These are phyloP conservation scores for Geotrichum bryndzae DNA, from an alignment of 1,139 yeast species.

Conservation along the genomic window DNA sequence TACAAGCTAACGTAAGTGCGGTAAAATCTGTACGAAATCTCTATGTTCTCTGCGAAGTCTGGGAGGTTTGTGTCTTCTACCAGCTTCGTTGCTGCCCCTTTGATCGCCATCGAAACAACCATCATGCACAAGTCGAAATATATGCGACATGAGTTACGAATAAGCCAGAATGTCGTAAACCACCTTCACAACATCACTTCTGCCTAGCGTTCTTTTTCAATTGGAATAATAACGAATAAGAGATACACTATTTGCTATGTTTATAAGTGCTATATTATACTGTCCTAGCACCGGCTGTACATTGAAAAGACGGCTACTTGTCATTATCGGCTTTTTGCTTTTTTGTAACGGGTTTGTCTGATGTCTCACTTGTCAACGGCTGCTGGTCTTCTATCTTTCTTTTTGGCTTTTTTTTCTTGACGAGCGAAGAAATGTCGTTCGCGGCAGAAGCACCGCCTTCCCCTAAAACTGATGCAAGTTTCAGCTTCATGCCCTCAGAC, in stretches of 20 bases:
- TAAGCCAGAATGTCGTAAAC: background rate
- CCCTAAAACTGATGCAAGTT: conserved; percentile 18
- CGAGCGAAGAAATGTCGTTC: conserved; percentile 53
- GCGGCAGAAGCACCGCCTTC: conserved; percentile 30
- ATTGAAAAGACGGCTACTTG: background rate
- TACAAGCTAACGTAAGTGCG: background rate
- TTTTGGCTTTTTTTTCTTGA: conserved; percentile 46
- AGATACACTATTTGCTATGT: background rate
- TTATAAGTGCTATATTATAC: too few relatives aligned
- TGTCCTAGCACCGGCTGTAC: background rate
- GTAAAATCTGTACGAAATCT: background rate
- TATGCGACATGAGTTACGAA: background rate
- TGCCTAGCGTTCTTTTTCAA: background rate
- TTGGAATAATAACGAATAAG: background rate
- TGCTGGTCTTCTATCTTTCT: conserved; percentile 15
- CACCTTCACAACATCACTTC: background rate
- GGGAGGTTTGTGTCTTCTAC: background rate
- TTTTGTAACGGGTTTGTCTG: background rate
- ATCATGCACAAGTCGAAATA: background rate
- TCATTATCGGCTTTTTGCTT: conserved; percentile 6
- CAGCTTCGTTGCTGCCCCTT: background rate
- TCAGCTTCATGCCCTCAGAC: conserved; percentile 14
- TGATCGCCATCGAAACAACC: background rate
- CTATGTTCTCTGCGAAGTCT: background rate
- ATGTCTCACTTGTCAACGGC: background rate